phyloP scores from a whole-genome alignment of 2,329 filamentous ascomycete species.

The Trichoderma cornu-damae region DNA sequence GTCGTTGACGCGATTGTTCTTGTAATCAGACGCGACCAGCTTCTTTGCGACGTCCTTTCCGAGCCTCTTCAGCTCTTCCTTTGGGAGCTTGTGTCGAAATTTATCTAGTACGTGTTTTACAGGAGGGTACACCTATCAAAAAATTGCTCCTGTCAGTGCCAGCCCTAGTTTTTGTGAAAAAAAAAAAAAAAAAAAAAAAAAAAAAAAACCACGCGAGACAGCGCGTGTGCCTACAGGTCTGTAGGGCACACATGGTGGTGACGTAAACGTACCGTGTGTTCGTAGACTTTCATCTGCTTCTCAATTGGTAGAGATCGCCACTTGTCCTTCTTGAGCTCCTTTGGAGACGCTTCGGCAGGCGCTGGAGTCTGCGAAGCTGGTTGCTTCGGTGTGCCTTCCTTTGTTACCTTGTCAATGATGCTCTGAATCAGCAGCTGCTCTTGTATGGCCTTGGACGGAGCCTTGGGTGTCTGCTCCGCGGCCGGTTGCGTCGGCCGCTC shows the following conservation, averaged over 20 bases:
- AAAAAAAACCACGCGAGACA: no score
- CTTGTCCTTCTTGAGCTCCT: constrained; percentile 61
- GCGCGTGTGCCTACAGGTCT: no score
- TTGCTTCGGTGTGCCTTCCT: constrained; percentile 51
- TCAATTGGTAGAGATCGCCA: constrained; percentile 67
- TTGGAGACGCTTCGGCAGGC: constrained; percentile 48
- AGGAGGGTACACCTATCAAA: constrained; percentile 62
- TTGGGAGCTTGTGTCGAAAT: constrained; percentile 80
- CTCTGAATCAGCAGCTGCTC: constrained; percentile 73
- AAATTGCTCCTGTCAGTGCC: background rate
- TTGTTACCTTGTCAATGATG: constrained; percentile 79
- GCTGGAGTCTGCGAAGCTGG: constrained; percentile 61
- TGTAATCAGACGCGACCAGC: constrained; percentile 86
- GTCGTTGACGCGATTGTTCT: constrained; percentile 78
- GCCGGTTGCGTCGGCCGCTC: constrained; percentile 67
- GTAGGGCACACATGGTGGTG: background rate
- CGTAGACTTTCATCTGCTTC: constrained; percentile 92
- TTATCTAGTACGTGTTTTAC: constrained; percentile 83
- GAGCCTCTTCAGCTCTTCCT: constrained; percentile 63
- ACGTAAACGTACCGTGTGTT: constrained; percentile 72
- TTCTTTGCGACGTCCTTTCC: constrained; percentile 73
- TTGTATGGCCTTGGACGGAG: constrained; percentile 56
- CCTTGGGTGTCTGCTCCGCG: constrained; percentile 57
- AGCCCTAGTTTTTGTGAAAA: background rate
- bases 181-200: no score